These are phyloP conservation scores for Neonectria magnoliae DNA, from an alignment of 2,329 filamentous ascomycete species.

Conservation along the genomic window DNA sequence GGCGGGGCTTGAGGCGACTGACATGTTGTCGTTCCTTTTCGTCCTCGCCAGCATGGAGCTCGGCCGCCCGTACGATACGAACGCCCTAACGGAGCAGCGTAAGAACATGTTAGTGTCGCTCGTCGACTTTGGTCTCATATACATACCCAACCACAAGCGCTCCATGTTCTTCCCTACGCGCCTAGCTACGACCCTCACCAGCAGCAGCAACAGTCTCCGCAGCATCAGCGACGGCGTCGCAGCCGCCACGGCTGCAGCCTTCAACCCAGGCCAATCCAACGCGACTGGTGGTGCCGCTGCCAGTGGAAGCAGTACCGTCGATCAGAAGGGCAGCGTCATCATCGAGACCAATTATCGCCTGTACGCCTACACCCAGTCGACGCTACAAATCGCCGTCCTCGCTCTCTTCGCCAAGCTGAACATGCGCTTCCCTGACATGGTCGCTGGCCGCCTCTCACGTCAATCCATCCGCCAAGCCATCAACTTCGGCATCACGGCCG, in stretches of 20 bases:
- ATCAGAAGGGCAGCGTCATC: slow-evolving; percentile 84
- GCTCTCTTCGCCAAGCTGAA: slow-evolving; percentile 88
- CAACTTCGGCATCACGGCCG: slow-evolving; percentile 87
- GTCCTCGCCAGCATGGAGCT: slow-evolving; percentile 93
- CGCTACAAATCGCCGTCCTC: slow-evolving; percentile 93
- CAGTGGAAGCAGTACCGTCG: slow-evolving; percentile 47
- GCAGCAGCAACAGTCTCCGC: slow-evolving; percentile 80
- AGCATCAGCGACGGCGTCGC: slow-evolving; percentile 75
- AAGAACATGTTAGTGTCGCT: slow-evolving; percentile 90
- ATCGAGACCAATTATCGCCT: slow-evolving; percentile 98
- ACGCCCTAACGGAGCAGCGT: slow-evolving; percentile 82
- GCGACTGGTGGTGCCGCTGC: slow-evolving; percentile 43
- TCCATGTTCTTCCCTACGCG: slow-evolving; percentile 87
- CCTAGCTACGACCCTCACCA: slow-evolving; percentile 90
- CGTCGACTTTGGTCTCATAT: slow-evolving; percentile 92
- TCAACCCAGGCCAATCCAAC: slow-evolving; percentile 49
- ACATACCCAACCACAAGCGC: slow-evolving; percentile 68
- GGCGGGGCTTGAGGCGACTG: slow-evolving; percentile 84
- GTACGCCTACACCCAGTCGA: slow-evolving; percentile 95
- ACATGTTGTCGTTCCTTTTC: slow-evolving; percentile 96
- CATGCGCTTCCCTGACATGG: slow-evolving; percentile 93
- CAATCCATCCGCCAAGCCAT: slow-evolving; percentile 89
- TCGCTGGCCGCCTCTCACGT: slow-evolving; percentile 90
- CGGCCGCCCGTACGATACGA: slow-evolving; percentile 88
- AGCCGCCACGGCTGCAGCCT: slow-evolving; percentile 66